Evolutionary conservation across 192 early-diverging fungal species (phyloP), one percentile per base, ranked within the genome.

Genomic region (Backusella liffmaniae): DNA sequence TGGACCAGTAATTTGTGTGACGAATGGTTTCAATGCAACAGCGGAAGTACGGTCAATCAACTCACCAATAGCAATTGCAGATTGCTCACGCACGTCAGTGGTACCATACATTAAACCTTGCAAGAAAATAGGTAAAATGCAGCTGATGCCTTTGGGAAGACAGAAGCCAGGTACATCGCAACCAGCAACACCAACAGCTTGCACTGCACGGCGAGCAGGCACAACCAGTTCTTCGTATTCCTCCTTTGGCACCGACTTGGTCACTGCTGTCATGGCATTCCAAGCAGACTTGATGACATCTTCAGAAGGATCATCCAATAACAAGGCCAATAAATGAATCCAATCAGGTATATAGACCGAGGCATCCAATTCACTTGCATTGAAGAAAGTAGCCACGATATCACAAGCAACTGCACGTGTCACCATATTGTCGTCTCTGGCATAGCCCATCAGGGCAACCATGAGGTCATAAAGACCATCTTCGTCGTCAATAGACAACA

Each of bases 1-100:
- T 30, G 97, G 96, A 56, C 98, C 98, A 8, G 98, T 96, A 49
- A 99, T 97, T 75, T 93, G 93, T 7, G 96, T 98, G 35, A 97
- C 96, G 80, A 93, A 99, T 39, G 94, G 90, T 56, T 92, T 91
- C 30, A 99, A 87, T 10, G 92, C 91, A 16, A 90, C 89, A 5
- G 90, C 87, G 16, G 92, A 88, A 9, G 95, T 96, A 26, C 91
- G 81, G 49, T 89, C 87, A 70, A 89, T 88, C 78, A 90, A 80
- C 62, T 87, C 87, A 67, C 81, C 95, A 84, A 99, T 90, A 41
- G 93, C 95, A 36, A 92, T 84, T 53, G 96, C 95, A 30, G 95
- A 88, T 42, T 90, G 90, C 84, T 98, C 97, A 66, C 96, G 92
- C 51, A 88, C 87, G 68, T 96, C 94, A 5, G 93, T 82, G 36